Base-by-base conservation (phyloP, 192 early-diverging fungal species). In the Coemansia sp. region DNA sequence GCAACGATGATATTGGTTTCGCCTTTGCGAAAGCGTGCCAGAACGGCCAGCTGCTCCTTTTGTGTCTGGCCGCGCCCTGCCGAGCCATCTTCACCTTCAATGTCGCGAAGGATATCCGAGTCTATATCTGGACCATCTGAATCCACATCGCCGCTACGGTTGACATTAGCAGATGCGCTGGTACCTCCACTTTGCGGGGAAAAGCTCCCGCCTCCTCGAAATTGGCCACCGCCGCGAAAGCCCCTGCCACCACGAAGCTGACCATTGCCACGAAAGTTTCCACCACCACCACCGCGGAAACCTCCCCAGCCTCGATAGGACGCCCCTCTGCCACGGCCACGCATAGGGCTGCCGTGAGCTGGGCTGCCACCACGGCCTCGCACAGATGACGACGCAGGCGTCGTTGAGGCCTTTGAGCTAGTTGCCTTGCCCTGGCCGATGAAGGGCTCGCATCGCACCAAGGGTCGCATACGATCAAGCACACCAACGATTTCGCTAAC, bases 1-100 rank as follows among this genome's bases (percentile, higher is more conserved):
- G 91, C 90, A 2, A 97, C 93, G 11, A 97, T 82, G 10, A 92
- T 88, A 71, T 97, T 97, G 51, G 90, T 87, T 23, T 85, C 69
- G 34, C 94, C 93, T 20, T 72, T 69, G 48, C 90, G 86, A 69
- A 97, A 97, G 23, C 89, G 86, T 3, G 72, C 73, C 31, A 94
- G 85, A 23, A 93, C 85, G 45, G 88, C 84, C 34, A 93, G 83
- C 72, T 97, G 94, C 66, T 93, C 89, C 57, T 91, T 91, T 59
- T 96, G 95, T 9, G 88, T 86, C 46, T 91, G 84, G 0, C 95
- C 94, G 62, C 92, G 93, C 7, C 82, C 84, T 18, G 67, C 71
- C 3, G 42, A 13, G 36, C 60, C 62, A n/a, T 48, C 56, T 18
- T 76, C 67, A 21, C 24, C 51, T 2, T 18, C 45, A 16, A 35